Evolutionary conservation across 164 flowering plant species (phyloP).

Genomic region (Echeveria elegans): DNA sequence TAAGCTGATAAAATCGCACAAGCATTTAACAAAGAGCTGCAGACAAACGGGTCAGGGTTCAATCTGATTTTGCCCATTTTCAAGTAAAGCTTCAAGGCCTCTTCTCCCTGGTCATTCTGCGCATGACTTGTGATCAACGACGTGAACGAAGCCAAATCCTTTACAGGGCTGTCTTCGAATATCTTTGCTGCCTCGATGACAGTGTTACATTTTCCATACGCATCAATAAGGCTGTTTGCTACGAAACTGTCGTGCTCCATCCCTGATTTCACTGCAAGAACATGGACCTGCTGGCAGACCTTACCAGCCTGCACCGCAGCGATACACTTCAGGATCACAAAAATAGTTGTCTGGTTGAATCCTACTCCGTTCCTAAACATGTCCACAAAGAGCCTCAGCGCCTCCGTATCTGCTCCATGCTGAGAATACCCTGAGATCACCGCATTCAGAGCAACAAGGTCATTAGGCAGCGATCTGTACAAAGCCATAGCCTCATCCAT

Average conservation of each 20-base stretch:
- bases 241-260: conserved; percentile 35
- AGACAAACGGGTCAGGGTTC: conserved; percentile 54
- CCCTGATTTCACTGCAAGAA: conserved; percentile 47
- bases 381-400: conserved; percentile 31
- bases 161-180: conserved; percentile 32
- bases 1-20: conserved; percentile 72
- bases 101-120: conserved; percentile 62
- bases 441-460: conserved; percentile 59
- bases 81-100: conserved; percentile 60
- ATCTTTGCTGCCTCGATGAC: conserved; percentile 41
- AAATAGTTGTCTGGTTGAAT: conserved; percentile 56
- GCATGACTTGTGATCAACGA: conserved; percentile 65
- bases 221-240: conserved; percentile 53
- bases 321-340: conserved; percentile 41
- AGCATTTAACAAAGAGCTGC: conserved; percentile 61
- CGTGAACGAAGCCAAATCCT: conserved; percentile 58
- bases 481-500: conserved; percentile 41
- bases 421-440: conserved; percentile 54
- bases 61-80: conserved; percentile 35
- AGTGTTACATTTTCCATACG: conserved; percentile 55
- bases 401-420: conserved; percentile 41
- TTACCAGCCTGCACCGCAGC: conserved; percentile 34
- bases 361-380: conserved; percentile 34
- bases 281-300: conserved; percentile 45
- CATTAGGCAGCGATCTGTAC: conserved; percentile 35